Evolutionary conservation across 2,329 filamentous ascomycete species (phyloP), one percentile per base, ranked within the genome.

Genomic region (Ophiostoma australiae): DNA sequence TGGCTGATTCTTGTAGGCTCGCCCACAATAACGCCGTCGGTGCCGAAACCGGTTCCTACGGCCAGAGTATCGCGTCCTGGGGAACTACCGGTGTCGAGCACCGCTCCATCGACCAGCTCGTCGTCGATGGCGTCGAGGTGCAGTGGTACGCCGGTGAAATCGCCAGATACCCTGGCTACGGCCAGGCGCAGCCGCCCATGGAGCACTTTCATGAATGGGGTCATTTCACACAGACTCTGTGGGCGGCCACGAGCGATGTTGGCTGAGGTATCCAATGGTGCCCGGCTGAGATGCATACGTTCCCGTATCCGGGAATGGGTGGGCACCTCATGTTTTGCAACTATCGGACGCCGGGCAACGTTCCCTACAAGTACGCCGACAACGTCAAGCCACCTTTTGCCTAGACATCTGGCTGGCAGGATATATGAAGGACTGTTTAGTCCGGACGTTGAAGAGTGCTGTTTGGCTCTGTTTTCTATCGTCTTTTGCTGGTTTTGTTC

Each of bases 111-210:
- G 27, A 31, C 4, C 11, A 63, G 15, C 58, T 63, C n/a, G 58
- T 63, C 27, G 58, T 63, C 58, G 58, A 63, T 11, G 58, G 58
- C 27, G 17, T 63, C 27, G 58, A 33, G 27, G 27, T 33, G 23
- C 58, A 63, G 58, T 63, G 58, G 58, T 63, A 63, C 58, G 6
- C 23, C 3, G 58, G 58, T 27, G 58, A 63, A 27, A 63, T 63
- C 13, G 58, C 3, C 58, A 63, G 35, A 27, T 63, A 63, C 58
- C 58, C 58, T 27, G 58, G 58, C 58, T 63, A 63, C 27, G 58
- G 58, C 27, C 27, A 33, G 27, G 58, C 44, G 6, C 44, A 63
- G 58, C 58, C 58, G 3, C 13, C 15, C 58, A 63, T 63, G 58
- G 58, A 31, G 4, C 10, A 63, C 15, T 63, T 63, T 20, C 27